These are phyloP conservation scores for Petunia axillaris DNA, from an alignment of 257 asterid species.

Conservation along the genomic window DNA sequence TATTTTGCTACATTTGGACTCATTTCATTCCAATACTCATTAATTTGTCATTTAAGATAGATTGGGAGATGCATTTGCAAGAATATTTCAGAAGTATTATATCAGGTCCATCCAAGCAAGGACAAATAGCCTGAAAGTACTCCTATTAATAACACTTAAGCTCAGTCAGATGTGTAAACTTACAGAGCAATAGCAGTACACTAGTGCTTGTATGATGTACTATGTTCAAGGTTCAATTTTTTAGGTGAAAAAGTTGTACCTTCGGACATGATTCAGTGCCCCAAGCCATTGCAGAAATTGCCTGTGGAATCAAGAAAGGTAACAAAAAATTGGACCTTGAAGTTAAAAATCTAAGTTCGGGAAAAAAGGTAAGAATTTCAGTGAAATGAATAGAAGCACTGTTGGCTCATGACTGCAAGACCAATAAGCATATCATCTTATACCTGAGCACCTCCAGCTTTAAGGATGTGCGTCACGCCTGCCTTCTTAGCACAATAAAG, in stretches of 20 bases:
- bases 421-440: constrained; percentile 18
- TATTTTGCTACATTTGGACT: no score
- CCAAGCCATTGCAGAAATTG: constrained; percentile 99
- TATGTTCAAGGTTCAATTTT: not conserved
- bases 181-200: not conserved
- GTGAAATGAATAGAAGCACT: not conserved
- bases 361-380: not conserved
- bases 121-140: not conserved
- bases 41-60: no score
- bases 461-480: constrained; percentile 96
- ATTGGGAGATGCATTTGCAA: no score
- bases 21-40: no score
- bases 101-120: not conserved
- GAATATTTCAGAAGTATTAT: not conserved
- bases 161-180: not conserved
- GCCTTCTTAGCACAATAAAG: constrained; percentile 97
- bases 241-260: constrained; percentile 54
- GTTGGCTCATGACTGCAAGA: not conserved
- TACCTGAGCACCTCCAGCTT: constrained; percentile 99
- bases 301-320: constrained; percentile 46
- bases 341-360: not conserved
- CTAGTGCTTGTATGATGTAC: not conserved
- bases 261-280: constrained; percentile 97
- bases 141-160: not conserved
- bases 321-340: not conserved